Base-by-base conservation (phyloP, 2,329 filamentous ascomycete species). In the Didymella keratinophila region DNA sequence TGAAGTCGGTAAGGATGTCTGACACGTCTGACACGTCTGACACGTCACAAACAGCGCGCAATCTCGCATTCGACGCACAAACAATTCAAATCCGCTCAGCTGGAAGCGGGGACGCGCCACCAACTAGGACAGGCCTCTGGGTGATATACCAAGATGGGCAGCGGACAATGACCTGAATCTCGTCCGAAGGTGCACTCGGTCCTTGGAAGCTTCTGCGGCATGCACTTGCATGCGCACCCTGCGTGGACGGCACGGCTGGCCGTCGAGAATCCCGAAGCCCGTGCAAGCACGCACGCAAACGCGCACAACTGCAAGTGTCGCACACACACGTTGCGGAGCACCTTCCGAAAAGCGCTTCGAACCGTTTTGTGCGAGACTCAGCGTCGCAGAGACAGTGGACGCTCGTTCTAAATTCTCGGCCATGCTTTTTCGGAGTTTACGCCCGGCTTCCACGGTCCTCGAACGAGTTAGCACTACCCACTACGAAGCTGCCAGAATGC, bases 21-120 rank as follows among this genome's bases (percentile, higher is more conserved):
- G 55, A 58, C 55, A 58, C 49, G 55, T 58, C 55, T n/a, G n/a
- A n/a, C n/a, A 43, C 28, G 28, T 39, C n/a, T 52, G 55, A 58
- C 55, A 58, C 49, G 55, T 58, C 55, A 52, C 43, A 28, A 25
- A 34, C 39, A 23, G 53, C 11, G 10, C 27, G 16, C 42, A 36
- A 11, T 23, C 43, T 32, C 44, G 36, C 34, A 18, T 20, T 25
- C 20, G 7, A 30, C 44, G 44, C 45, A 45, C 32, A 16, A 27
- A 21, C 30, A 44, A 32, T 46, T 27, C 39, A 34, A 25, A 45
- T 49, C 32, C 37, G 30, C 16, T 41, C 39, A 21, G 50, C 20
- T 45, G 56, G 43, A 16, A 30, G 42, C 11, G 34, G 43, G 28
- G 41, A 23, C 16, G 25, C 45, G 50, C 39, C 56, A 46, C 56